Percentiles rank a stretch among this genome's conserved stretches.
phyloP scores from a whole-genome alignment of 1,139 yeast species.

The Hemisphaericaspora xylofermentans region DNA sequence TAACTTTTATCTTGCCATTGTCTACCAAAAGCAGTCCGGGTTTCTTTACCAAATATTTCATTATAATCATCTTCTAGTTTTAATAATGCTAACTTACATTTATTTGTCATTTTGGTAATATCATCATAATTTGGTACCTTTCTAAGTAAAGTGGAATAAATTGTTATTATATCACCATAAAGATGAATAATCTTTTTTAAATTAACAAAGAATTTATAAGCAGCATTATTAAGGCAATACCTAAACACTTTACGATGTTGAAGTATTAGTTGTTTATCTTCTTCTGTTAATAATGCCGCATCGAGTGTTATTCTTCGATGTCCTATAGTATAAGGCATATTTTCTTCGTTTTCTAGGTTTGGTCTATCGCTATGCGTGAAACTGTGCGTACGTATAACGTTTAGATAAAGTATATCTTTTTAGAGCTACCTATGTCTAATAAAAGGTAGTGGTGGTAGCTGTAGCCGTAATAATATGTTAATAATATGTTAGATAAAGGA shows the following conservation, averaged over 20 bases:
- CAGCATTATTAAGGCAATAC: constrained; percentile 35
- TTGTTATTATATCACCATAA: constrained; percentile 39
- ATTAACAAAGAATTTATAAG: constrained; percentile 27
- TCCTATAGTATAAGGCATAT: constrained; percentile 39
- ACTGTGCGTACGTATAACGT: too few species aligned
- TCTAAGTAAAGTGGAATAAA: constrained; percentile 39
- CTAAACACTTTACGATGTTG: constrained; percentile 32
- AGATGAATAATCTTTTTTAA: constrained; percentile 37
- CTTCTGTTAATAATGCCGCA: constrained; percentile 17
- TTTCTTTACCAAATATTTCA: constrained; percentile 24
- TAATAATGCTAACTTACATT: constrained; percentile 23
- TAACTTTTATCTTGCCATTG: constrained; percentile 31
- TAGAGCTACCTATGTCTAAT: too few species aligned
- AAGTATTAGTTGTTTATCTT: constrained; percentile 27
- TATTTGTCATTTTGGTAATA: constrained; percentile 34
- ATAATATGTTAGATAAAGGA: too few species aligned
- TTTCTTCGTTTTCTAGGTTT: not conserved
- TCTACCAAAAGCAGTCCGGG: not conserved
- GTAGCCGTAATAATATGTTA: too few species aligned
- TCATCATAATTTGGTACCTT: constrained; percentile 47
- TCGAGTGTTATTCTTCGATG: constrained; percentile 28
- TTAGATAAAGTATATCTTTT: too few species aligned
- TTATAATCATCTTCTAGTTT: constrained; percentile 36
- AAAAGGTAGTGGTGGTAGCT: too few species aligned
- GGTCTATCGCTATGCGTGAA: not conserved